Base-by-base conservation (phyloP, 305 asterid genomes). In the Euphrasia arctica region DNA sequence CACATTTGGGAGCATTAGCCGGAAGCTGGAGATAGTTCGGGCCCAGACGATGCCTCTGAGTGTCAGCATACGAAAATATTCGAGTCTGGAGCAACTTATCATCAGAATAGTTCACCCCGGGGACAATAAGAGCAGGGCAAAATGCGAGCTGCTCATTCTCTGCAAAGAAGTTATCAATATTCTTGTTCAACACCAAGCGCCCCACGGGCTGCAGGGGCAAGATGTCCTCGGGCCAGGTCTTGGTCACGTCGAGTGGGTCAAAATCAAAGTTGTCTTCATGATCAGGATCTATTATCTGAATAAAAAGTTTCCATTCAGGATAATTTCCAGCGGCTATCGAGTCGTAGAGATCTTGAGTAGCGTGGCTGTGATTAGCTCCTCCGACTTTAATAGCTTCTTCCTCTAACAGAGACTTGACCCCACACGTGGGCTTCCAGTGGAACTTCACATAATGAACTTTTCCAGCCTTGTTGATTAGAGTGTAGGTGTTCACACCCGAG, bases 361-460 rank as follows among this genome's bases (percentile, higher is more conserved):
- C 98, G 42, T 91, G 98, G 72, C 98, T 91, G 70, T 91, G 98
- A 67, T 91, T 91, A 3, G 86, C 67, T 43, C 98, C 98, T 51
- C 90, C 98, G 59, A 91, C 86, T 71, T 73, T 80, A 58, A 82
- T 58, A 32, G 92, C 88, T 60, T 91, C 96, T 2, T 87, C 96
- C n/a, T 89, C 95, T 77, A 84, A 68, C 50, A 91, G 83, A 71
- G 83, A 82, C 70, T 89, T 91, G 45, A 89, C 95, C 47, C 95
- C 98, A 73, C 96, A 91, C 27, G 98, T 91, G 13, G 98, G 98
- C 82, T 79, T 91, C 98, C 98, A 91, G 63, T 89, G 96, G 74
- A 91, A 91, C 65, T 91, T 91, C 65, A 91, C 96, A 60, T 86
- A 89, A 61, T 82, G 79, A 31, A 61, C 90, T 77, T 91, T 91